Percentiles rank a stretch among this genome's conserved stretches.
Evolutionary conservation across 2,329 filamentous ascomycete genomes (phyloP).

Genomic region (Cladobotryum mycophilum): DNA sequence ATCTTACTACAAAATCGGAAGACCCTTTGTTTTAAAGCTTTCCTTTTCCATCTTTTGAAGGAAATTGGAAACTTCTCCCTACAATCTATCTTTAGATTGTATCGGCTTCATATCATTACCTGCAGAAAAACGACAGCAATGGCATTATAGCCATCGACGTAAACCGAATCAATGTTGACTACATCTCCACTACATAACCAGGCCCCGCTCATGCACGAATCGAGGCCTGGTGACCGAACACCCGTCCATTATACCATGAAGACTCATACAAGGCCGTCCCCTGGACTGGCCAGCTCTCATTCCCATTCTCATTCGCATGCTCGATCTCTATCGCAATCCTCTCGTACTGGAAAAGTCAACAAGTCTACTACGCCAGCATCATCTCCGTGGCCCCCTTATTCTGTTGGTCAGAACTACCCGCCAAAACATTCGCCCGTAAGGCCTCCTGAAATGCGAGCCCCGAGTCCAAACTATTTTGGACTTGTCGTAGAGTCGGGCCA

Average conservation of each 20-base stretch:
- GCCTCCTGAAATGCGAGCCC: constrained; percentile 35
- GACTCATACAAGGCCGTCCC: constrained; percentile 34
- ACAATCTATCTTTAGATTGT: too few relatives aligned
- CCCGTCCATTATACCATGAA: constrained; percentile 42
- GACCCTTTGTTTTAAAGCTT: too few relatives aligned
- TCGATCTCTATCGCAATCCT: constrained; percentile 35
- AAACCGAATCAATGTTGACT: constrained; percentile 7
- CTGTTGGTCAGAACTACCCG: constrained; percentile 49
- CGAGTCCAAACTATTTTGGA: constrained; percentile 85
- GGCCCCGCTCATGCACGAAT: constrained; percentile 25
- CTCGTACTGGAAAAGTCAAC: constrained; percentile 32
- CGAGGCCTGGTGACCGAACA: constrained; percentile 29
- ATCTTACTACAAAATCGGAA: neutral
- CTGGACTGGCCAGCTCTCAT: constrained; percentile 24
- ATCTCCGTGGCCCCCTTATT: constrained; percentile 46
- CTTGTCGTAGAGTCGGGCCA: constrained; percentile 57
- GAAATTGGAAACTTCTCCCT: too few relatives aligned
- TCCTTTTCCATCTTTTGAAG: too few relatives aligned
- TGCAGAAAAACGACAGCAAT: neutral
- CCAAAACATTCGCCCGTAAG: constrained; percentile 43
- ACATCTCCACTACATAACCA: constrained; percentile 6
- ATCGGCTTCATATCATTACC: too few relatives aligned
- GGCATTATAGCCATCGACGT: constrained; percentile 7
- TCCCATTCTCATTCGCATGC: constrained; percentile 17
- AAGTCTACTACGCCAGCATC: constrained; percentile 46